Evolutionary conservation across 148 eudicot species (phyloP), one percentile per base, ranked within the genome.

Genomic region (Spergularia bocconei): DNA sequence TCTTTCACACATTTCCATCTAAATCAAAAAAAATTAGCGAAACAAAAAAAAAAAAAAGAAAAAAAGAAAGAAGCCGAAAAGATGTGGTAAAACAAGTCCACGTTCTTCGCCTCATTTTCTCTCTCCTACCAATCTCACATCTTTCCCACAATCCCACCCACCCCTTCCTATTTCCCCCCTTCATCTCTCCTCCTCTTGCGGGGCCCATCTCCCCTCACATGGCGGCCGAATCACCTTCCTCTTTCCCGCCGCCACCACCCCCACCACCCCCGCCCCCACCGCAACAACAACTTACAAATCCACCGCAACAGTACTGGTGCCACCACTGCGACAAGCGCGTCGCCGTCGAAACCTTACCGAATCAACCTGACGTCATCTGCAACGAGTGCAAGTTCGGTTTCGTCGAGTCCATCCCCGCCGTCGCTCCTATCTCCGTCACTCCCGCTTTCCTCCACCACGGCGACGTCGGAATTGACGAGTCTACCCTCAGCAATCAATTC

Each of bases 311-410:
- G 70, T 82, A 90, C 86, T 92, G 92, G 95, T 92, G 97, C 79
- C 82, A 90, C 89, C 85, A 87, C 81, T 90, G 97, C 83, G 80
- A 86, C 58, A 90, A 85, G 75, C 92, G 89, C 39, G 97, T 92
- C 69, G 64, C 89, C 6, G 69, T 90, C 74, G 86, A 87, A 71
- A 77, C 91, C 88, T 73, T 75, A 17, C 52, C 78, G 4, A 86
- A 79, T 70, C 88, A 79, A n/a, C 80, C 88, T 60, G 88, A 88
- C 71, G 76, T 89, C 70, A 64, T 88, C 55, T 93, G 98, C 79
- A 41, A 6, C 81, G 95, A 88, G 20, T 93, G 98, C 79, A 87
- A 86, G 55, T 84, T 80, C 82, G 98, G 98, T 7, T 93, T 93
- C 74, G 92, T 93, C 29, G 98, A 91, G 63, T 63, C 77, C 17